phyloP scores from a whole-genome alignment of 75 land plant species.

The Azolla pinnata region DNA sequence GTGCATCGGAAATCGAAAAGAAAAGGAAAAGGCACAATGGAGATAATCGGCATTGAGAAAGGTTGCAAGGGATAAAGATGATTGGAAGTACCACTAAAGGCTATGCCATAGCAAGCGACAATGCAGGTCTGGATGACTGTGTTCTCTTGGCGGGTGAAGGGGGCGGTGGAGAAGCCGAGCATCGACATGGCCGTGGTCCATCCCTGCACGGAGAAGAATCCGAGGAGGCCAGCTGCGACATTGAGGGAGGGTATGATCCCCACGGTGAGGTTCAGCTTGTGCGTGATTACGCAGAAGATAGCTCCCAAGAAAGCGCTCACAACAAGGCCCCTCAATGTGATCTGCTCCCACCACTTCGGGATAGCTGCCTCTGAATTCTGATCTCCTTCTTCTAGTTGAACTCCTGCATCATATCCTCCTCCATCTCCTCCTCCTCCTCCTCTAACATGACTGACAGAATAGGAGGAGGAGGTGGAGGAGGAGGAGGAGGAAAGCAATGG shows the following conservation, averaged over 20 bases:
- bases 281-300: conserved; percentile 33
- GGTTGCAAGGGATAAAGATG: no score
- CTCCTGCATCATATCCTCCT: no score
- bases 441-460: no score
- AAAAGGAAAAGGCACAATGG: no score
- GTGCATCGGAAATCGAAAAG: no score
- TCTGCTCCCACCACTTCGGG: conserved; percentile 33
- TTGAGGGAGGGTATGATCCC: conserved; percentile 80
- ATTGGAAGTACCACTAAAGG: conserved; percentile 25
- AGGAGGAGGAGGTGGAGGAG: no score
- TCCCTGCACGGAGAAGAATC: conserved; percentile 24
- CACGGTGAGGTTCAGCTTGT: conserved; percentile 52
- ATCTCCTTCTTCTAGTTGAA: no score
- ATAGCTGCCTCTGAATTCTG: no score
- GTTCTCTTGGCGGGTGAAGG: conserved; percentile 31
- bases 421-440: no score
- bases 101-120: conserved; percentile 29
- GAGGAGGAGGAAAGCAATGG: no score
- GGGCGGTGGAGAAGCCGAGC: conserved; percentile 10
- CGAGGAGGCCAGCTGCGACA: conserved; percentile 75
- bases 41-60: no score
- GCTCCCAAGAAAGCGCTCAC: conserved; percentile 24
- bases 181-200: conserved; percentile 14
- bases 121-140: conserved; percentile 31
- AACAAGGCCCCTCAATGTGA: conserved; percentile 26